Evolutionary conservation across 805 yeast species (phyloP).

Genomic region (Spathaspora hagerdaliae): DNA sequence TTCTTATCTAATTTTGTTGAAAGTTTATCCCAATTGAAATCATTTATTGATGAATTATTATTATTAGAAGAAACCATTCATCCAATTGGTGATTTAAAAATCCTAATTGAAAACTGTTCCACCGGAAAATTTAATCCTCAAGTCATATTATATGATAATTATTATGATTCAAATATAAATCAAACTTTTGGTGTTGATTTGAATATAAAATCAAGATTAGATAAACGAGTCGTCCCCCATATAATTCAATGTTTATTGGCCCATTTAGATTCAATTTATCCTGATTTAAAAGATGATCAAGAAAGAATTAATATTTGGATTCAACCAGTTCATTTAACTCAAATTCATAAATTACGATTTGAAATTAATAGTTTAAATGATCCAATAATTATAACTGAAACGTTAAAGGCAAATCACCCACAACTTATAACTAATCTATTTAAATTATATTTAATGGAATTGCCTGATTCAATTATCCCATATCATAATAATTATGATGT

Average conservation of each 20-base stretch:
- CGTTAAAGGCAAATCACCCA: conserved; percentile 42
- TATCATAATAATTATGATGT: conserved; percentile 55
- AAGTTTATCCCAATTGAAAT: conserved; percentile 53
- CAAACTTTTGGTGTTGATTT: conserved; percentile 81
- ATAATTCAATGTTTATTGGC: conserved; percentile 60
- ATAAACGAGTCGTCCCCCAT: conserved; percentile 67
- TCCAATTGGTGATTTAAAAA: conserved; percentile 64
- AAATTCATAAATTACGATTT: conserved; percentile 59
- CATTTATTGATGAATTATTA: conserved; percentile 56
- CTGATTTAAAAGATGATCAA: conserved; percentile 64
- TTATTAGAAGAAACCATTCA: conserved; percentile 67
- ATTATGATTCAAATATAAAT: conserved; percentile 61
- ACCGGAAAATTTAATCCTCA: conserved; percentile 75
- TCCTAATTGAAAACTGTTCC: conserved; percentile 60
- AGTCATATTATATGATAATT: conserved; percentile 73
- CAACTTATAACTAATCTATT: conserved; percentile 63
- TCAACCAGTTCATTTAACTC: conserved; percentile 54
- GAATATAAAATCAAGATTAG: conserved; percentile 66
- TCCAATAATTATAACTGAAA: conserved; percentile 24
- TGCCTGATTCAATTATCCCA: conserved; percentile 75
- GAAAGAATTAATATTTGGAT: conserved; percentile 69
- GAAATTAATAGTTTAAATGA: conserved; percentile 41
- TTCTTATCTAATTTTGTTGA: conserved; percentile 64
- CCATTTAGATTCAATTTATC: conserved; percentile 67
- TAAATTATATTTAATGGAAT: conserved; percentile 70